Percentiles rank a stretch among this genome's conserved stretches.
Evolutionary conservation across 768 basidiomycete genomes (phyloP).

Genomic region (Exsudoporus frostii): DNA sequence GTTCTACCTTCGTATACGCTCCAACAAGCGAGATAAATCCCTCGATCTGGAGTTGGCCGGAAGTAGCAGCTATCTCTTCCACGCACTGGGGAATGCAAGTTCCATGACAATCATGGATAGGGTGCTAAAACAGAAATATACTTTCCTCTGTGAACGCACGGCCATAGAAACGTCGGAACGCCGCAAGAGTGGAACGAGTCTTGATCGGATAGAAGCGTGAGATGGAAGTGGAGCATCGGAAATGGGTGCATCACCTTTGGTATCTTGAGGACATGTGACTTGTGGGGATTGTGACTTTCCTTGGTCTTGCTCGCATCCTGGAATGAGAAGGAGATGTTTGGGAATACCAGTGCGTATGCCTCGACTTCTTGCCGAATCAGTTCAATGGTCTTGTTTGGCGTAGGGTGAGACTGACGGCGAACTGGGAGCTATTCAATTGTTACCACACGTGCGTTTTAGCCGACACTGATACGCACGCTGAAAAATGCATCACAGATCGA

Average conservation of each 20-base stretch:
- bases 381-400: slow-evolving; percentile 57
- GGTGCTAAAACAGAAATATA: slow-evolving; percentile 11
- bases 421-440: slow-evolving; percentile 62
- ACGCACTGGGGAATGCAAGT: slow-evolving; percentile 49
- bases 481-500: slow-evolving; percentile 87
- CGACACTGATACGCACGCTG: slow-evolving; percentile 51
- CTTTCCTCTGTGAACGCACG: slow-evolving; percentile 65
- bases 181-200: slow-evolving; percentile 60
- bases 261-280: slow-evolving; percentile 53
- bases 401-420: slow-evolving; percentile 68
- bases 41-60: slow-evolving; percentile 53
- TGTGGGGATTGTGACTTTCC: slow-evolving; percentile 33
- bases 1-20: slow-evolving; percentile 62
- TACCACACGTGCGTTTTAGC: slow-evolving; percentile 1
- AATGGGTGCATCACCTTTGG: slow-evolving; percentile 51
- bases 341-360: slow-evolving; percentile 68
- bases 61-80: slow-evolving; percentile 53
- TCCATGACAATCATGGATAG: slow-evolving; percentile 11
- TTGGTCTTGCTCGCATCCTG: slow-evolving; percentile 47
- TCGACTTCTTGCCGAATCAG: slow-evolving; percentile 71
- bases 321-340: slow-evolving; percentile 64
- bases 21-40: slow-evolving; percentile 88
- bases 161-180: slow-evolving; percentile 76
- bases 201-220: slow-evolving; percentile 34
- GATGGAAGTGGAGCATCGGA: slow-evolving; percentile 6